Evolutionary conservation across 148 eudicot genomes (phyloP).

Genomic region (Pouteria glomerata): DNA sequence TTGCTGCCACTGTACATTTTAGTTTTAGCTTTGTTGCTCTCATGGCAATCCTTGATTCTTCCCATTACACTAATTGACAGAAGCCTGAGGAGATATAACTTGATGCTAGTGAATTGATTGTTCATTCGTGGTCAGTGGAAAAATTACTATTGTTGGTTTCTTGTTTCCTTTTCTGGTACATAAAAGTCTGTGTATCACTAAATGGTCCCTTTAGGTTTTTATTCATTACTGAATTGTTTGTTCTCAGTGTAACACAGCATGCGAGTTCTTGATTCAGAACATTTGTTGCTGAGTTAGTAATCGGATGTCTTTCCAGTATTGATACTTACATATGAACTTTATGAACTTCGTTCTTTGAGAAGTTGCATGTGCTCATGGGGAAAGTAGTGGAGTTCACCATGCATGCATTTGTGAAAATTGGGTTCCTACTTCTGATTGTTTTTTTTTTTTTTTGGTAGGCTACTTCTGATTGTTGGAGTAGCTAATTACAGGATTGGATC

Average conservation of each 20-base stretch:
- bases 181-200: neutral
- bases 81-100: neutral
- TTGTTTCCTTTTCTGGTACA: neutral
- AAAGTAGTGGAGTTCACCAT: too few relatives aligned
- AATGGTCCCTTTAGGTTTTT: neutral
- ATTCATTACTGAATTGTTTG: neutral
- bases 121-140: neutral
- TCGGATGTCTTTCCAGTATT: neutral
- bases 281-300: neutral
- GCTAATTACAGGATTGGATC: too few relatives aligned
- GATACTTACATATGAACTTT: neutral
- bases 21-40: slow-evolving; percentile 6
- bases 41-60: slow-evolving; percentile 1
- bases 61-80: neutral
- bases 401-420: too few relatives aligned
- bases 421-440: too few relatives aligned
- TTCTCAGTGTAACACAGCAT: neutral
- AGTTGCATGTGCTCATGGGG: neutral
- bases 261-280: neutral
- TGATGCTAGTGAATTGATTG: neutral
- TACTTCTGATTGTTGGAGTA: too few relatives aligned
- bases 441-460: too few relatives aligned
- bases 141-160: neutral
- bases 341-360: neutral
- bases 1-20: neutral